Conservation (phyloP, 2,329 filamentous ascomycete species). For the Lachnellula subtilissima region DNA sequence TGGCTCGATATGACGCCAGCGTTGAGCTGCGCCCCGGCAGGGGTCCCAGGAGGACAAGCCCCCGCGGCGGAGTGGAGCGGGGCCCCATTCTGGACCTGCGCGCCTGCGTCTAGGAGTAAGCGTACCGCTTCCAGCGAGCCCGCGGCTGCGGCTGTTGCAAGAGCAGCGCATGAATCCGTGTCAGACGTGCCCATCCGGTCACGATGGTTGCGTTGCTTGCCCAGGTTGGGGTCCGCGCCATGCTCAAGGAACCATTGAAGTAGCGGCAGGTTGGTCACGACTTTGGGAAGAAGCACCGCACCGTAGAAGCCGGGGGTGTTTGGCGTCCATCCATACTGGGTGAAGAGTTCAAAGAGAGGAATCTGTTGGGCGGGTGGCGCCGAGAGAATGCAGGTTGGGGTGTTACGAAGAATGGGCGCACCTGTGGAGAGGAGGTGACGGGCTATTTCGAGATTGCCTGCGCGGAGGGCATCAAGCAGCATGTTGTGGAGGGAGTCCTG, state of each 20-base stretch:
- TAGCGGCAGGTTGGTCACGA: neutral
- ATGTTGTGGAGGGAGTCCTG: neutral
- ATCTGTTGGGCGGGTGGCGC: neutral
- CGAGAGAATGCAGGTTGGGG: neutral
- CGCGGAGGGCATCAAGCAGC: neutral
- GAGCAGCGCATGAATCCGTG: neutral
- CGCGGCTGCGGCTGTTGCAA: neutral
- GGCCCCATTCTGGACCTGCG: neutral
- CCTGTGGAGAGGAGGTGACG: neutral
- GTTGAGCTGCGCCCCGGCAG: neutral
- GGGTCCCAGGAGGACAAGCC: neutral
- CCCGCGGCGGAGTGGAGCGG: neutral
- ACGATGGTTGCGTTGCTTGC: neutral
- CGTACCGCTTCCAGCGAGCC: neutral
- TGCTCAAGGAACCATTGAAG: neutral
- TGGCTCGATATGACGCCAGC: neutral
- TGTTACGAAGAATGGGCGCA: neutral
- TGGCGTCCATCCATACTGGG: neutral
- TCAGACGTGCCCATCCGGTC: neutral
- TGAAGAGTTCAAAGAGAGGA: neutral
- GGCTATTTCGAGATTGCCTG: neutral
- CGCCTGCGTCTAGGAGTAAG: neutral
- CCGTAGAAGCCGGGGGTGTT: neutral
- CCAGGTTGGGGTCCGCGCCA: neutral
- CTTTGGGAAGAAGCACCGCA: neutral